Percentiles rank a stretch among this genome's conserved stretches.
These are phyloP conservation scores for Pyrus pyrifolia DNA, from an alignment of 306 rosid species.

Conservation along the genomic window DNA sequence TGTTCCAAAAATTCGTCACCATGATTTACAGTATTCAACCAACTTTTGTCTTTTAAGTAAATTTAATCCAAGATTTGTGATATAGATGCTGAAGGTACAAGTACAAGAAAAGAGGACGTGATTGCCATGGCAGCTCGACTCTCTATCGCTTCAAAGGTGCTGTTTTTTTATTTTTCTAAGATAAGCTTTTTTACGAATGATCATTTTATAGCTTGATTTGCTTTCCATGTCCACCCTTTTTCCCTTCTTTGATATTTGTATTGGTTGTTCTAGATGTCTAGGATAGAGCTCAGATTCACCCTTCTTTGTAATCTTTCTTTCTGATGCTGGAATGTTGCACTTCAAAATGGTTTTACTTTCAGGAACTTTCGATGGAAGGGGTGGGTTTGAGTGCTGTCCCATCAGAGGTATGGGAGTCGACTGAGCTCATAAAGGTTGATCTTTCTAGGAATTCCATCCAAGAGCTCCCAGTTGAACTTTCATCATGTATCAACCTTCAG, in stretches of 20 bases:
- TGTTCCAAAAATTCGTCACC: neutral
- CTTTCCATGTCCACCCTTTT: neutral
- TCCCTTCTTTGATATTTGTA: neutral
- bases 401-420: conserved; percentile 75
- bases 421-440: conserved; percentile 61
- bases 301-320: neutral
- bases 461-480: conserved; percentile 79
- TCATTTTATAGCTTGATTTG: neutral
- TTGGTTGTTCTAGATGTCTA: neutral
- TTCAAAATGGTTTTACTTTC: conserved; percentile 18
- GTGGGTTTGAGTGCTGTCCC: conserved; percentile 69
- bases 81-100: conserved; percentile 55
- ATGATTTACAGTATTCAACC: neutral
- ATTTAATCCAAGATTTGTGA: conserved; percentile 11
- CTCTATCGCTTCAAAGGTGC: conserved; percentile 84
- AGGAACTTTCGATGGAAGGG: conserved; percentile 88
- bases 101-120: conserved; percentile 51
- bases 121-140: conserved; percentile 71
- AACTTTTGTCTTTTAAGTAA: neutral
- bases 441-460: conserved; percentile 77
- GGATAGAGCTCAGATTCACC: neutral
- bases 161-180: neutral
- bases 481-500: conserved; percentile 70
- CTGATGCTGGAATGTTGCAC: neutral
- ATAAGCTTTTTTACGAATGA: neutral